Percentiles rank a stretch among this genome's conserved stretches.
phyloP scores from a whole-genome alignment of 2,329 filamentous ascomycete species.

The Zasmidium citrigriseum region DNA sequence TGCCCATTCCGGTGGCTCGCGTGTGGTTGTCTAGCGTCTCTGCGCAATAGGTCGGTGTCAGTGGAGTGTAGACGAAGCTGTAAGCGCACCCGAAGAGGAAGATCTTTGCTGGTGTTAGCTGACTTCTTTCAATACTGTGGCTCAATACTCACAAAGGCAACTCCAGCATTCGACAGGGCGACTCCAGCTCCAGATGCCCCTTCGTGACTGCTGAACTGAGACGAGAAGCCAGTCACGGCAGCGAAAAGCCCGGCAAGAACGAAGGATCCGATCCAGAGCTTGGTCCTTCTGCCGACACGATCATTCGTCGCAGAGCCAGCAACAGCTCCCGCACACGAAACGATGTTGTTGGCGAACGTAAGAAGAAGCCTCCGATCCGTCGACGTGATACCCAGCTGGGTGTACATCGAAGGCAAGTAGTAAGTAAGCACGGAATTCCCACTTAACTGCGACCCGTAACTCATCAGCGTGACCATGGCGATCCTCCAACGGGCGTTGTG shows the following conservation, averaged over 20 bases:
- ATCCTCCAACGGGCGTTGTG: constrained; percentile 12
- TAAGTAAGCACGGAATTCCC: constrained; percentile 11
- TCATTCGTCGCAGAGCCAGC: constrained; percentile 13
- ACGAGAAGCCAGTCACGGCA: constrained; percentile 12
- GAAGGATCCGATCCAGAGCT: constrained; percentile 9
- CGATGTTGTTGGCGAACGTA: constrained; percentile 14
- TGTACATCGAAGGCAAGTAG: constrained; percentile 12
- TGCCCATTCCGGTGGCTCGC: constrained; percentile 45
- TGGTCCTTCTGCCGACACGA: constrained; percentile 8
- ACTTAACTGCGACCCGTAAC: constrained; percentile 9
- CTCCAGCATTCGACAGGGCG: constrained; percentile 11
- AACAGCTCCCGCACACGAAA: constrained; percentile 10
- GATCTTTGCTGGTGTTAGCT: constrained; percentile 16
- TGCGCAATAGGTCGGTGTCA: constrained; percentile 43
- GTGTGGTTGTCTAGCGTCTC: constrained; percentile 52
- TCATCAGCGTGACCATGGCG: constrained; percentile 10
- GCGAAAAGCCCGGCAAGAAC: constrained; percentile 10
- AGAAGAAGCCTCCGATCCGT: constrained; percentile 9
- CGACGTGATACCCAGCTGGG: constrained; percentile 9
- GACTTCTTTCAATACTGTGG: neutral
- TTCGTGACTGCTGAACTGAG: constrained; percentile 7
- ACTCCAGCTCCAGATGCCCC: constrained; percentile 6
- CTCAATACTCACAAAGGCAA: constrained; percentile 7
- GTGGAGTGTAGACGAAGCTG: constrained; percentile 37
- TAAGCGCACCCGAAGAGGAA: constrained; percentile 35